Conservation (phyloP, 2,329 filamentous ascomycete genomes). For the Pseudocercospora macadamiae region DNA sequence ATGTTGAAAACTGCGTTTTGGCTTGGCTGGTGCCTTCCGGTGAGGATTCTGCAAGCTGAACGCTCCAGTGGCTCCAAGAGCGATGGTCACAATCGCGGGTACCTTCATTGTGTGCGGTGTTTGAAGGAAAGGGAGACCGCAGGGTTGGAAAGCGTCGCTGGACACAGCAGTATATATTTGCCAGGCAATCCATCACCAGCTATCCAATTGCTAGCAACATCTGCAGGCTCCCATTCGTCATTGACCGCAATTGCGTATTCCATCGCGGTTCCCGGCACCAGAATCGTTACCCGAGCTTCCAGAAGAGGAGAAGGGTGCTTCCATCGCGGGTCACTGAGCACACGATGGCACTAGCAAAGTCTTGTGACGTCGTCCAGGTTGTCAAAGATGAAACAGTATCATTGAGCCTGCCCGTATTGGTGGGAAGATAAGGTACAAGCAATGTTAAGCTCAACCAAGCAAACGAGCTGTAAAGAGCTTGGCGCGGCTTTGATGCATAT, state of each 20-base stretch:
- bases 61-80: background rate
- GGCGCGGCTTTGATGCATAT: background rate
- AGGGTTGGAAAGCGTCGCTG: background rate
- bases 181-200: background rate
- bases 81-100: background rate
- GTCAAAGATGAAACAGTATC: background rate
- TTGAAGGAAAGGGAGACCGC: background rate
- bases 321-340: background rate
- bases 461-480: background rate
- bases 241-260: background rate
- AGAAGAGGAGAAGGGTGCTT: conserved; percentile 1
- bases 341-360: background rate
- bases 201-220: background rate
- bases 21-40: conserved; percentile 7
- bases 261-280: background rate
- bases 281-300: background rate
- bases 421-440: conserved; percentile 4
- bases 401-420: background rate
- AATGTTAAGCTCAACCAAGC: conserved; percentile 14
- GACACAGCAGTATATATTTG: background rate
- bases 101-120: conserved; percentile 6
- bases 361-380: conserved; percentile 8
- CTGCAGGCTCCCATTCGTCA: background rate
- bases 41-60: conserved; percentile 8
- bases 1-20: background rate